Evolutionary conservation across 78 protist species (phyloP).

Genomic region (Pigoraptor vietnamica): DNA sequence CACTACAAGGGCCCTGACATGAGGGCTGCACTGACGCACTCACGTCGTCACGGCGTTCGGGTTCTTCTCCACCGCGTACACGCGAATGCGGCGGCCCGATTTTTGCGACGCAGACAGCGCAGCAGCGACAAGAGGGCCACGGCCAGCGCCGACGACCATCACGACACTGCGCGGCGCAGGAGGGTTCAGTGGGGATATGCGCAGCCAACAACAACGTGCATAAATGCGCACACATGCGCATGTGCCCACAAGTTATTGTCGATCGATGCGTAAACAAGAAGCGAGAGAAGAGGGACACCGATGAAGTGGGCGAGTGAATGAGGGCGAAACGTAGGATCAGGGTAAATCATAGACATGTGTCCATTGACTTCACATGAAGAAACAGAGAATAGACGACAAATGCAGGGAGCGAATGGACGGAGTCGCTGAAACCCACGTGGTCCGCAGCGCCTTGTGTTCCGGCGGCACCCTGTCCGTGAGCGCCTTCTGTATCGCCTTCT

Average conservation of each 20-base stretch:
- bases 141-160: slow-evolving; percentile 98
- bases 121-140: slow-evolving; percentile 92
- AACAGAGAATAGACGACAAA: no score
- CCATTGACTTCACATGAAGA: background rate
- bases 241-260: no score
- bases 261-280: no score
- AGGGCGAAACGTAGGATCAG: background rate
- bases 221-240: no score
- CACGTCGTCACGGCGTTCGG: slow-evolving; percentile 89
- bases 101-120: slow-evolving; percentile 46
- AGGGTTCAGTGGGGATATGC: background rate
- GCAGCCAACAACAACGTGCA: no score
- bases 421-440: no score
- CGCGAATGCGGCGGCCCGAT: slow-evolving; percentile 13
- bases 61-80: slow-evolving; percentile 96
- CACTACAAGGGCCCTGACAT: no score
- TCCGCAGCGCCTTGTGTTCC: background rate
- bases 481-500: background rate
- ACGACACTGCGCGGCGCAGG: slow-evolving; percentile 8
- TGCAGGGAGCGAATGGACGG: background rate
- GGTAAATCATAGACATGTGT: no score
- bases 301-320: no score
- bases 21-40: no score
- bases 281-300: no score
- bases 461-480: background rate